Conservation (phyloP, 2,329 filamentous ascomycete species). For the Aspergillus sp. region DNA sequence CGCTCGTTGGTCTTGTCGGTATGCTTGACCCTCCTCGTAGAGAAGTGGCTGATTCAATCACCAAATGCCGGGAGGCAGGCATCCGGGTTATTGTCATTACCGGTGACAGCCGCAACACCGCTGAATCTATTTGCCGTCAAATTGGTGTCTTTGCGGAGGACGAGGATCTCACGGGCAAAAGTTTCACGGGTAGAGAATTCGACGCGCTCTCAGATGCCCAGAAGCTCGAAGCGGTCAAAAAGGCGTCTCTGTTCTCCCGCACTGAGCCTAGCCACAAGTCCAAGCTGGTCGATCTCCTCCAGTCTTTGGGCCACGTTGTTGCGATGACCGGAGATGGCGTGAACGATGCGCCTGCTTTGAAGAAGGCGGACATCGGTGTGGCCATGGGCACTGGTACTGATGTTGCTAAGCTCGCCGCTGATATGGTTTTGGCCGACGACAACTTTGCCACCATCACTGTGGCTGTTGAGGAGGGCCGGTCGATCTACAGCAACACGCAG, state of each 20-base stretch:
- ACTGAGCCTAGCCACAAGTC: conserved; percentile 96
- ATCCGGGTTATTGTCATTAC: conserved; percentile 98
- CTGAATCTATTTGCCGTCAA: conserved; percentile 94
- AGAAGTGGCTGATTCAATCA: conserved; percentile 82
- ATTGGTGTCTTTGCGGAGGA: conserved; percentile 85
- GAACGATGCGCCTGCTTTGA: conserved; percentile 94
- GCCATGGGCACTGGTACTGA: conserved; percentile 98
- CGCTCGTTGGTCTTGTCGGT: conserved; percentile 84
- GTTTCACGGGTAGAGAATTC: conserved; percentile 92
- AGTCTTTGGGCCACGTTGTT: conserved; percentile 88
- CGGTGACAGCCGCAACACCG: conserved; percentile 95
- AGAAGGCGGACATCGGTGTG: conserved; percentile 98
- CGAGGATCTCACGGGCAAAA: conserved; percentile 86
- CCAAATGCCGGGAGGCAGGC: conserved; percentile 85
- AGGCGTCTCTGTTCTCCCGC: conserved; percentile 88
- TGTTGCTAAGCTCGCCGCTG: conserved; percentile 91
- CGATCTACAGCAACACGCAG: conserved; percentile 99
- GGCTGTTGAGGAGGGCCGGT: conserved; percentile 93
- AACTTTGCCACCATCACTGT: conserved; percentile 98
- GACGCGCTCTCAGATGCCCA: conserved; percentile 76
- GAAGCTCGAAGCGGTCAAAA: conserved; percentile 79
- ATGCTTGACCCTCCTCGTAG: conserved; percentile 97
- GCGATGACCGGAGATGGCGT: conserved; percentile 99
- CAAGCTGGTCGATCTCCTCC: conserved; percentile 93
- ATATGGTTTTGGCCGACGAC: conserved; percentile 98